A percentile compares a stretch with the other conserved stretches of the same genome.
Evolutionary conservation across 1,284 basidiomycete genomes (phyloP).

Genomic region (Ustilago xerochloae): DNA sequence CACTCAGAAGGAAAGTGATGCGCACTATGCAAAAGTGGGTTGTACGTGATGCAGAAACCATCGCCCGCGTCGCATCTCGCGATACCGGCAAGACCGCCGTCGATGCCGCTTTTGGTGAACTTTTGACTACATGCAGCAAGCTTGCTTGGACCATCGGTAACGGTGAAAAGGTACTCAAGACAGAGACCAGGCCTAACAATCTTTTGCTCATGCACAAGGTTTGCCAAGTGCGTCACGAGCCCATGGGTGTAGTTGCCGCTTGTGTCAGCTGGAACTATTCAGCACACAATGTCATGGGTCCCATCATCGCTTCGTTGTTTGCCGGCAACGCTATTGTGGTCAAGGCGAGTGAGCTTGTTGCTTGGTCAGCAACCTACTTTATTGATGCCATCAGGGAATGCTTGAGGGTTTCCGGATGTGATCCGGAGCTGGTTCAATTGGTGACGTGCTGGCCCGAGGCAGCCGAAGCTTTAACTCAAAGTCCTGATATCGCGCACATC

Average conservation of each 20-base stretch:
- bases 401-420: conserved; percentile 77
- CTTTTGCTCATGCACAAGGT: conserved; percentile 86
- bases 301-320: conserved; percentile 88
- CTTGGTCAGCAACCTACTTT: conserved; percentile 58
- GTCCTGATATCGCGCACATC: conserved; percentile 78
- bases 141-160: conserved; percentile 62
- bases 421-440: conserved; percentile 73
- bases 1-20: conserved; percentile 81
- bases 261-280: conserved; percentile 83
- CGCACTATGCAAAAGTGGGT: conserved; percentile 89
- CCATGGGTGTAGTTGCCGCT: conserved; percentile 90
- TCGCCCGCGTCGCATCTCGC: conserved; percentile 87
- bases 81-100: conserved; percentile 91
- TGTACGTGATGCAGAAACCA: conserved; percentile 83
- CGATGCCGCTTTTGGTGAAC: conserved; percentile 71
- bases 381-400: conserved; percentile 73
- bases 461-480: conserved; percentile 83
- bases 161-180: conserved; percentile 46
- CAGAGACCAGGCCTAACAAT: conserved; percentile 71
- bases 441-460: conserved; percentile 89
- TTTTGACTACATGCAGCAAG: conserved; percentile 62
- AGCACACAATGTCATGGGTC: conserved; percentile 92
- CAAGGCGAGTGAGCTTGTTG: conserved; percentile 75
- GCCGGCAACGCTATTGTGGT: conserved; percentile 89
- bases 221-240: conserved; percentile 82